These are phyloP conservation scores for Lobosporangium transversale DNA, from an alignment of 192 early-diverging fungal genomes.

Conservation along the genomic window DNA sequence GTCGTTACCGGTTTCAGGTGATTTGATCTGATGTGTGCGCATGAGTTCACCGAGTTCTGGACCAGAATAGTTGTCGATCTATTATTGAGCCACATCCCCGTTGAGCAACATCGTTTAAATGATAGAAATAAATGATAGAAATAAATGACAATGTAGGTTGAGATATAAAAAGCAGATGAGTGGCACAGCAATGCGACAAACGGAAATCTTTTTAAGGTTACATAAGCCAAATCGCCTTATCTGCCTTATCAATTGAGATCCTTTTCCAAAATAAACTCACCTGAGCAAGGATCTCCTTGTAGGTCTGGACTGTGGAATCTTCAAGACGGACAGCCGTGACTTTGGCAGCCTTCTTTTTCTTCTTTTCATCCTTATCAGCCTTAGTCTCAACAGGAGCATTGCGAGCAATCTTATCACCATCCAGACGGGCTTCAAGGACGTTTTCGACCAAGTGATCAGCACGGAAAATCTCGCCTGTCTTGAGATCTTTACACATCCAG, in stretches of 20 bases:
- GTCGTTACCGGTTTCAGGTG: slow-evolving; percentile 92
- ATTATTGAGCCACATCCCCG: background rate
- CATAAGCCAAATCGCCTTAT: too few species aligned
- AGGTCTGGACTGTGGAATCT: slow-evolving; percentile 69
- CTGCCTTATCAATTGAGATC: background rate
- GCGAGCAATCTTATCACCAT: slow-evolving; percentile 82
- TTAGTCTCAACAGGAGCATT: slow-evolving; percentile 55
- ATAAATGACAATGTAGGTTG: too few species aligned
- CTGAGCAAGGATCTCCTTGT: slow-evolving; percentile 88
- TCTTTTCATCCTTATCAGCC: slow-evolving; percentile 72
- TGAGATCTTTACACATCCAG: slow-evolving; percentile 96
- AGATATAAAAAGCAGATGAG: background rate
- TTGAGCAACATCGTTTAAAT: background rate
- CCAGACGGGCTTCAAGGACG: slow-evolving; percentile 90
- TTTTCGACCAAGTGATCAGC: slow-evolving; percentile 97
- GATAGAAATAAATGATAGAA: background rate
- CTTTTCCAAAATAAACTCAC: too few species aligned
- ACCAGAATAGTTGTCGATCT: slow-evolving; percentile 97
- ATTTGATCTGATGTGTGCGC: slow-evolving; percentile 82
- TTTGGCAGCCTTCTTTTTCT: slow-evolving; percentile 74
- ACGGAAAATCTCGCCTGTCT: slow-evolving; percentile 94
- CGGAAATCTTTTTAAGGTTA: background rate
- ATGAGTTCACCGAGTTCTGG: slow-evolving; percentile 88
- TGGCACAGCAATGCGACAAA: background rate
- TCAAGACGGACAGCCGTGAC: slow-evolving; percentile 71